Evolutionary conservation across 148 eudicot genomes (phyloP).

Genomic region (Oxyria digyna): DNA sequence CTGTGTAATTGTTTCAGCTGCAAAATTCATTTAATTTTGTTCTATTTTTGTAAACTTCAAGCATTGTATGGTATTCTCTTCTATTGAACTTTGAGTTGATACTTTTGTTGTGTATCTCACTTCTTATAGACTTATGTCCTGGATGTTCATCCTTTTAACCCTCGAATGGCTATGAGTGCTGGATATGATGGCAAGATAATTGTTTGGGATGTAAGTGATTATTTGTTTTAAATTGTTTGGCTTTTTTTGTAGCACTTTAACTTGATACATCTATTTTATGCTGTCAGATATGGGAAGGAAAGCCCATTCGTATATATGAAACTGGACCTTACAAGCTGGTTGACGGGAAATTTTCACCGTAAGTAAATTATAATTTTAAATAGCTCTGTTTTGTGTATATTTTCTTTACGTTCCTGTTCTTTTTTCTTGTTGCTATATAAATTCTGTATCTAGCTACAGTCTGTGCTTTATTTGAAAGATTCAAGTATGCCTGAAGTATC

Average conservation of each 20-base stretch:
- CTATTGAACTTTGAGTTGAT: neutral
- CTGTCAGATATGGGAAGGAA: constrained; percentile 97
- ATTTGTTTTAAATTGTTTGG: neutral
- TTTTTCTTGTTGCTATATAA: neutral
- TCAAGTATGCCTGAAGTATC: neutral
- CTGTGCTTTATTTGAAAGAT: neutral
- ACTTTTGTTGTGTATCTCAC: neutral
- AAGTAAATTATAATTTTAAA: constrained; percentile 31
- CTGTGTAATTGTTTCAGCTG: neutral
- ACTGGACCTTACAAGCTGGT: constrained; percentile 83
- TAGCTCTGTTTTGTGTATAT: neutral
- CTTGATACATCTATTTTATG: constrained; percentile 7
- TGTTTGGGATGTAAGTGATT: constrained; percentile 89
- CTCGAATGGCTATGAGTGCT: constrained; percentile 99
- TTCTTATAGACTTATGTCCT: constrained; percentile 72
- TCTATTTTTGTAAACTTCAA: neutral
- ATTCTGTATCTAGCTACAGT: neutral
- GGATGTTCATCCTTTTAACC: constrained; percentile 97
- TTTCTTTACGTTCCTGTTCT: neutral
- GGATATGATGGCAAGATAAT: constrained; percentile 99
- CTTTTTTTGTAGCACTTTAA: constrained; percentile 1
- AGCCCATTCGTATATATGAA: constrained; percentile 70
- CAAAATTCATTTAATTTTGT: neutral
- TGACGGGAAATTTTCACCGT: constrained; percentile 98
- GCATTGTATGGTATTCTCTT: neutral